These are phyloP conservation scores for Nissolia schottii DNA, from an alignment of 306 rosid species.

Conservation along the genomic window DNA sequence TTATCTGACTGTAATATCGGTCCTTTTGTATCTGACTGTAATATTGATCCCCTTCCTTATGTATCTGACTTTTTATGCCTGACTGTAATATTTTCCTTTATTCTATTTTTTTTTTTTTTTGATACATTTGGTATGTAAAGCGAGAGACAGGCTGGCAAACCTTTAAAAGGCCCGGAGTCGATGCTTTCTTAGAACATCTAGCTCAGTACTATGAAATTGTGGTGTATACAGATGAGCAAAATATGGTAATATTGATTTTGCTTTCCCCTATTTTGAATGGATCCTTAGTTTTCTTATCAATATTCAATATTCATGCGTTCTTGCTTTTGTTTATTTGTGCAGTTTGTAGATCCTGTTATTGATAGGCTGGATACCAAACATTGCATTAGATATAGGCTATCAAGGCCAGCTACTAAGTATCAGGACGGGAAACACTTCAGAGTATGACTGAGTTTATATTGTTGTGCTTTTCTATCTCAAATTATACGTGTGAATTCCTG, in stretches of 20 bases:
- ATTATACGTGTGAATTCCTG: background rate
- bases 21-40: no score
- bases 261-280: conserved; percentile 20
- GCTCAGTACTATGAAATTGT: conserved; percentile 84
- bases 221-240: conserved; percentile 82
- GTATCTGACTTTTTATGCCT: no score
- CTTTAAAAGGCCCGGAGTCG: conserved; percentile 95
- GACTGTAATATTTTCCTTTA: conserved; percentile 16
- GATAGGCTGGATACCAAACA: conserved; percentile 89
- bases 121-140: conserved; percentile 50
- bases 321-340: conserved; percentile 31
- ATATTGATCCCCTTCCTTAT: no score
- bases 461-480: background rate
- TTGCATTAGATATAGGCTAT: conserved; percentile 72
- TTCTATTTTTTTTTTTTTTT: background rate
- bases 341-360: conserved; percentile 95
- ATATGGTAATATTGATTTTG: conserved; percentile 53
- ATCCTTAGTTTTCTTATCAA: background rate
- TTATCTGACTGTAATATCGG: no score
- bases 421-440: conserved; percentile 85
- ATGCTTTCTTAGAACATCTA: conserved; percentile 92
- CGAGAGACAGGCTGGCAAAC: conserved; percentile 98
- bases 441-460: conserved; percentile 41
- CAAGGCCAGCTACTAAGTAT: conserved; percentile 91
- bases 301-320: conserved; percentile 6